These are phyloP conservation scores for Ziziphus jujuba DNA, from an alignment of 306 rosid genomes.

Conservation along the genomic window DNA sequence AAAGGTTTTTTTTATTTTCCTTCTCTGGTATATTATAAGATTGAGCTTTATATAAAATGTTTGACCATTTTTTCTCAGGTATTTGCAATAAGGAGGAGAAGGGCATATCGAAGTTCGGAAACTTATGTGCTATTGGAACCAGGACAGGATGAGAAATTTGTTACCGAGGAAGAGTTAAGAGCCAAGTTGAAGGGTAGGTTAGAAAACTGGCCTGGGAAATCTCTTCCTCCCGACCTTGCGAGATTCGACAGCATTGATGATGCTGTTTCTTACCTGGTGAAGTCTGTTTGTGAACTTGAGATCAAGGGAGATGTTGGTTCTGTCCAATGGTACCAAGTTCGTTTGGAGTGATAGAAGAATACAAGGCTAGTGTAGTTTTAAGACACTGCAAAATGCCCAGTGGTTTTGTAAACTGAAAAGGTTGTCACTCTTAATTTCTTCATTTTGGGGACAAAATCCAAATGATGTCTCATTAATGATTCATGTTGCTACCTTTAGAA, in stretches of 20 bases:
- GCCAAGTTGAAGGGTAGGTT: conserved; percentile 54
- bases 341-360: conserved; percentile 46
- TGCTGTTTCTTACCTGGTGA: conserved; percentile 68
- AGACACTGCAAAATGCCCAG: too few species aligned
- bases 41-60: neutral
- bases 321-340: conserved; percentile 85
- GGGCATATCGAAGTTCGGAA: conserved; percentile 56
- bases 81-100: conserved; percentile 64
- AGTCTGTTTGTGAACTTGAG: conserved; percentile 82
- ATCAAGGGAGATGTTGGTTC: conserved; percentile 83
- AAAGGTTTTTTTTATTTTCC: neutral
- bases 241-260: conserved; percentile 69
- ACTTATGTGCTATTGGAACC: conserved; percentile 81
- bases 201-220: conserved; percentile 67
- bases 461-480: too few species aligned
- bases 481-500: too few species aligned
- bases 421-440: too few species aligned
- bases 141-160: conserved; percentile 84
- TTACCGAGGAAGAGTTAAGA: conserved; percentile 73
- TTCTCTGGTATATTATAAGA: neutral
- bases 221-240: conserved; percentile 84
- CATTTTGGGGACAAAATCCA: too few species aligned
- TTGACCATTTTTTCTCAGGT: conserved; percentile 32
- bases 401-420: too few species aligned
- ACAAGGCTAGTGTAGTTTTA: too few species aligned